Evolutionary conservation across 768 basidiomycete species (phyloP).

Genomic region (Leccinum ochraceum): DNA sequence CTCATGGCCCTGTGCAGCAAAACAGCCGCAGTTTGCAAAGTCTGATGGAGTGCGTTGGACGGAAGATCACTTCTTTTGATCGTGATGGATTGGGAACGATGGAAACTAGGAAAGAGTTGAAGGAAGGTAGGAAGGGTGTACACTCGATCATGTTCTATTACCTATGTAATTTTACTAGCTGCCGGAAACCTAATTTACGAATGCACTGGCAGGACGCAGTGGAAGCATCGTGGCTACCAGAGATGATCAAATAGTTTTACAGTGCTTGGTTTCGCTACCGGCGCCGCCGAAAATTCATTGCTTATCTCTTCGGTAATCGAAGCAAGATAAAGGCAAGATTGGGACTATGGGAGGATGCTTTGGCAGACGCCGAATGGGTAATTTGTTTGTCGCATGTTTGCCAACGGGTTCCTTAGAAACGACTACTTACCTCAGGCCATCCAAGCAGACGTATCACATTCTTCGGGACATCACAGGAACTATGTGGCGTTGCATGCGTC

Average conservation of each 20-base stretch:
- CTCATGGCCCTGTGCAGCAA: too few species aligned
- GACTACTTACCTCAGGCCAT: neutral
- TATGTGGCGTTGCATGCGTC: too few species aligned
- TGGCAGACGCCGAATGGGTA: conserved; percentile 11
- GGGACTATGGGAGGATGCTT: neutral
- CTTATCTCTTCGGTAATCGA: conserved; percentile 12
- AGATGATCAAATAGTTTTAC: neutral
- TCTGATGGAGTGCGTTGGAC: conserved; percentile 85
- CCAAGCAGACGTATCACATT: too few species aligned
- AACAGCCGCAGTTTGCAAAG: too few species aligned
- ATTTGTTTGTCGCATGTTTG: neutral
- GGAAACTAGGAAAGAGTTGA: conserved; percentile 30
- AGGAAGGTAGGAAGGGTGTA: too few species aligned
- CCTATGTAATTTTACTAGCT: too few species aligned
- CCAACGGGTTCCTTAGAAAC: neutral
- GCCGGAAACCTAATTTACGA: too few species aligned
- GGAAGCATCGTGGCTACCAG: too few species aligned
- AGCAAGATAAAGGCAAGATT: neutral
- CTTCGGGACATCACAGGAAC: too few species aligned
- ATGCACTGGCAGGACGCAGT: neutral
- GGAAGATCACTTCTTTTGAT: conserved; percentile 54
- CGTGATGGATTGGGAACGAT: conserved; percentile 39
- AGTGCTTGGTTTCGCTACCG: neutral
- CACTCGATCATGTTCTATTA: too few species aligned
- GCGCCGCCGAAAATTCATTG: neutral